These are phyloP conservation scores for Solanum arcanum DNA, from an alignment of 257 asterid genomes.

Conservation along the genomic window DNA sequence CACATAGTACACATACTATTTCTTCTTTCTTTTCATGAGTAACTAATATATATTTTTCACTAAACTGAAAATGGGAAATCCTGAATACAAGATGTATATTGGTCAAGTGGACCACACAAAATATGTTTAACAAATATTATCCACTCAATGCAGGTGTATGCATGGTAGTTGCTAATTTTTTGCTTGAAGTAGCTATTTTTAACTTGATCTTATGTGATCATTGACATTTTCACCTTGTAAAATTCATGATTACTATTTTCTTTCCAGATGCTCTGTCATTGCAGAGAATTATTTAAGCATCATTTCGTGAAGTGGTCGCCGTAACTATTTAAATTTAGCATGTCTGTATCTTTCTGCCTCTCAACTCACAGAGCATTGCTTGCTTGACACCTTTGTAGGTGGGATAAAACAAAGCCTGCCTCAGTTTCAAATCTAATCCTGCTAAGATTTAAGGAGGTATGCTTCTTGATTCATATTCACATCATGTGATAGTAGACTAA, in stretches of 20 bases:
- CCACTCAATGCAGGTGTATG: neutral
- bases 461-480: neutral
- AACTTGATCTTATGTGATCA: neutral
- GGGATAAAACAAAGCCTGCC: conserved; percentile 79
- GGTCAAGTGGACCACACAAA: neutral
- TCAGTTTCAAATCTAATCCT: conserved; percentile 75
- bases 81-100: neutral
- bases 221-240: neutral
- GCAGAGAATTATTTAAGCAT: neutral
- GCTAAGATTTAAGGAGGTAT: conserved; percentile 80
- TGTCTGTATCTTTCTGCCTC: neutral
- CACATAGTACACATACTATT: neutral
- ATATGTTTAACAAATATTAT: neutral
- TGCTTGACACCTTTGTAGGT: conserved; percentile 36
- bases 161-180: neutral
- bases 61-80: neutral
- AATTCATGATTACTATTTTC: neutral
- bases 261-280: neutral
- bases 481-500: neutral
- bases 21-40: neutral
- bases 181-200: neutral
- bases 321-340: neutral
- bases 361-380: conserved; percentile 2
- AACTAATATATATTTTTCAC: neutral
- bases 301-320: neutral